phyloP scores from a whole-genome alignment of 371 early-diverging fungal species.

The Coemansia sp. region DNA sequence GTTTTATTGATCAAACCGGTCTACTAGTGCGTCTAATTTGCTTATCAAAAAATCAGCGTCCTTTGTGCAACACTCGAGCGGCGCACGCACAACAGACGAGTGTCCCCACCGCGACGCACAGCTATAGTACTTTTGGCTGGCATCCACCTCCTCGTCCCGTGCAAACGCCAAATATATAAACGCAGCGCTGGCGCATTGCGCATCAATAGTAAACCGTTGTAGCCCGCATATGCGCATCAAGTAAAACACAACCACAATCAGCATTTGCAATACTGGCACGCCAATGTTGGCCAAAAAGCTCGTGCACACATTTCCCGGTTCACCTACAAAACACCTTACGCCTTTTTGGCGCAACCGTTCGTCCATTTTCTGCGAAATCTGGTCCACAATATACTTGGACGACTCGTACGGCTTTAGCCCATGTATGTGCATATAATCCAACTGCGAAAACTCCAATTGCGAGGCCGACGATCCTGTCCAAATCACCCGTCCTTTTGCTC shows the following conservation, averaged over 20 bases:
- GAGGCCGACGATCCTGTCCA: slow-evolving; percentile 81
- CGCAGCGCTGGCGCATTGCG: slow-evolving; percentile 58
- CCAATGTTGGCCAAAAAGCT: slow-evolving; percentile 56
- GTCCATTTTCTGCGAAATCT: slow-evolving; percentile 59
- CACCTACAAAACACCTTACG: slow-evolving; percentile 58
- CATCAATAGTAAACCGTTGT: slow-evolving; percentile 60
- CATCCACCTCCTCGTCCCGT: slow-evolving; percentile 51
- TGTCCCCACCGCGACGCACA: slow-evolving; percentile 51
- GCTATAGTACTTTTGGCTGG: slow-evolving; percentile 55
- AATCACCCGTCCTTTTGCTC: slow-evolving; percentile 64
- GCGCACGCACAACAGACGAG: slow-evolving; percentile 49
- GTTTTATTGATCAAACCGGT: slow-evolving; percentile 3
- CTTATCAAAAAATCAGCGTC: slow-evolving; percentile 27
- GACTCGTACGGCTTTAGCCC: slow-evolving; percentile 70
- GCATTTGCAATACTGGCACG: slow-evolving; percentile 44
- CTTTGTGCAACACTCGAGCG: slow-evolving; percentile 39
- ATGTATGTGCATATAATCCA: slow-evolving; percentile 72
- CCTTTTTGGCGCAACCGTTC: slow-evolving; percentile 10
- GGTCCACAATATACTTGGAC: slow-evolving; percentile 73
- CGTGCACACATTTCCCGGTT: slow-evolving; percentile 73
- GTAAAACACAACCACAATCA: slow-evolving; percentile 54
- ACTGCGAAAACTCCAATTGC: slow-evolving; percentile 53
- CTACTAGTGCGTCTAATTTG: slow-evolving; percentile 29
- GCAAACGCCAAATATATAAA: slow-evolving; percentile 56
- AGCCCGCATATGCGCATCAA: slow-evolving; percentile 55